Evolutionary conservation across 805 yeast genomes (phyloP).

Genomic region (Yarrowia sp.): DNA sequence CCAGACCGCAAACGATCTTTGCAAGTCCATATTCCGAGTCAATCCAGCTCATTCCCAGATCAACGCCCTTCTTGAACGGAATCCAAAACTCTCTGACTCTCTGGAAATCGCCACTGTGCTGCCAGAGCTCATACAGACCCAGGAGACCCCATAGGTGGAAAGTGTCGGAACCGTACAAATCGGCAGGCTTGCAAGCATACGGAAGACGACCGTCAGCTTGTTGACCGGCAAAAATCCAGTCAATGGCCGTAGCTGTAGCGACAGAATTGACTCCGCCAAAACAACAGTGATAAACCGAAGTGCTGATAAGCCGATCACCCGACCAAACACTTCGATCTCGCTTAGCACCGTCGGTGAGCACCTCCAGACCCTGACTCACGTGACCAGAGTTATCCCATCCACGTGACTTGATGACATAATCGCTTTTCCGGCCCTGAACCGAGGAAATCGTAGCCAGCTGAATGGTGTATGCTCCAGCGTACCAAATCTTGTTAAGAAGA

Average conservation of each 20-base stretch:
- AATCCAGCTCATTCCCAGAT: conserved; percentile 8
- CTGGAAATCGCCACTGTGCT: conserved; percentile 3
- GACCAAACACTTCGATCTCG: conserved; percentile 19
- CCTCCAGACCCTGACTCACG: conserved; percentile 19
- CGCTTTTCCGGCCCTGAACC: conserved; percentile 1
- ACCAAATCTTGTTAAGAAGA: conserved; percentile 8
- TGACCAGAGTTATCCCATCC: conserved; percentile 25
- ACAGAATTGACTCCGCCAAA: background rate
- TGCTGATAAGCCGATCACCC: conserved; percentile 6
- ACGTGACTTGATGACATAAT: conserved; percentile 4
- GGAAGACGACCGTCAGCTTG: conserved; percentile 16
- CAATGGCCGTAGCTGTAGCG: background rate
- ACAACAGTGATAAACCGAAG: conserved; percentile 1
- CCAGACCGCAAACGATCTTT: background rate
- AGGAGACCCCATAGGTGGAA: conserved; percentile 23
- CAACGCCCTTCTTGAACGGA: background rate
- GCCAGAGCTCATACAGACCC: conserved; percentile 13
- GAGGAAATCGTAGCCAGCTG: conserved; percentile 12
- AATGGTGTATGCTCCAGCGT: conserved; percentile 27
- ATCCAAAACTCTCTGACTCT: conserved; percentile 1
- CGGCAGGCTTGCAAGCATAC: conserved; percentile 22
- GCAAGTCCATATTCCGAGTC: conserved; percentile 9
- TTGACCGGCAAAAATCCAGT: conserved; percentile 19
- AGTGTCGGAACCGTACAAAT: conserved; percentile 26
- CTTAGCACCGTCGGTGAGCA: conserved; percentile 19